A percentile compares a stretch with the other conserved stretches of the same genome.
phyloP scores from a whole-genome alignment of 169 alveolate species.

The Toxoplasma gondii region DNA sequence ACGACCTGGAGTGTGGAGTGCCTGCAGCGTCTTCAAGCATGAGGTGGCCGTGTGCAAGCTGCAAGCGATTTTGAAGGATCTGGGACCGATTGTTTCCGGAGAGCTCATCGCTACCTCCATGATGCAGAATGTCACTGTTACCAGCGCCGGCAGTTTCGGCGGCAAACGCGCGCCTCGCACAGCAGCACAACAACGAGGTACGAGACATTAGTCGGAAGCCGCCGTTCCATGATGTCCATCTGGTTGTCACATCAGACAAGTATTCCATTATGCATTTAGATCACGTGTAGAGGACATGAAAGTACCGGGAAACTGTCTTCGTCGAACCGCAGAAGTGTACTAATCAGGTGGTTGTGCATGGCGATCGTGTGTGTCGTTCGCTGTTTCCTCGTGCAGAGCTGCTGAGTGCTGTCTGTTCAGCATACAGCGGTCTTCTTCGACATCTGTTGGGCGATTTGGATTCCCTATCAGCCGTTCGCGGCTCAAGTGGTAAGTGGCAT shows the following conservation, averaged over 20 bases:
- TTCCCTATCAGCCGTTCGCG: slow-evolving; percentile 25
- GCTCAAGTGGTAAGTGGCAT: slow-evolving; percentile 10
- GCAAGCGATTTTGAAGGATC: slow-evolving; percentile 31
- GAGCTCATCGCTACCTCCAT: slow-evolving; percentile 25
- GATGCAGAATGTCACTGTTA: slow-evolving; percentile 13
- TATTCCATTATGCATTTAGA: no score
- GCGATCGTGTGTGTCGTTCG: background rate
- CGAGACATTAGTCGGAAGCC: background rate
- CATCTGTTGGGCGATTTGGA: background rate
- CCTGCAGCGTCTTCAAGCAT: slow-evolving; percentile 1
- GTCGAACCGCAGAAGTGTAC: no score
- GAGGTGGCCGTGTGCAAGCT: slow-evolving; percentile 49
- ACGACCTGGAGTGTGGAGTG: slow-evolving; percentile 12
- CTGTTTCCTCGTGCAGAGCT: background rate
- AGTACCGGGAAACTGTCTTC: no score
- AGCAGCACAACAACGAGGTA: slow-evolving; percentile 31
- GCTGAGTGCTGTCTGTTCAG: slow-evolving; percentile 10
- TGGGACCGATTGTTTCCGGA: slow-evolving; percentile 32
- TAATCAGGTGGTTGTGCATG: no score
- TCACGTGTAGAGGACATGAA: no score
- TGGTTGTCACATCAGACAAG: no score
- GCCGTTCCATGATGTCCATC: no score
- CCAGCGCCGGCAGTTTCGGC: slow-evolving; percentile 13
- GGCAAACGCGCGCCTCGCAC: background rate
- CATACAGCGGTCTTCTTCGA: slow-evolving; percentile 9